A percentile compares a stretch with the other conserved stretches of the same genome.
These are phyloP conservation scores for Phoenix roebelenii DNA, from an alignment of 176 grass and related monocot species.

Conservation along the genomic window DNA sequence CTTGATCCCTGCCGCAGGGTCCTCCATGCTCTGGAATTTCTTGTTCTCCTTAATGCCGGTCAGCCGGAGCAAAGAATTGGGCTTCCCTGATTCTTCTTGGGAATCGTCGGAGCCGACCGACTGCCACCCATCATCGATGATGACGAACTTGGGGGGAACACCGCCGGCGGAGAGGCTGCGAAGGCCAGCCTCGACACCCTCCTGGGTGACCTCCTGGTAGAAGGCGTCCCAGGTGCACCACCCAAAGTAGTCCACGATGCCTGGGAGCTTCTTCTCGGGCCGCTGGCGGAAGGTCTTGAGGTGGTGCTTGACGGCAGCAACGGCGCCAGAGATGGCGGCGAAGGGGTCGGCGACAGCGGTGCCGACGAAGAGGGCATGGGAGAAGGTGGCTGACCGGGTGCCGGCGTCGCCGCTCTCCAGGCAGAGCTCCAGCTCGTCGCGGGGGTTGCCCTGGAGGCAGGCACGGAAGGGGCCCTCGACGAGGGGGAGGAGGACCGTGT, in stretches of 20 bases:
- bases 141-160: slow-evolving; percentile 67
- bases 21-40: slow-evolving; percentile 59
- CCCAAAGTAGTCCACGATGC: slow-evolving; percentile 73
- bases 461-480: slow-evolving; percentile 71
- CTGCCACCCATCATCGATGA: slow-evolving; percentile 97
- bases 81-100: background rate
- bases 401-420: slow-evolving; percentile 72
- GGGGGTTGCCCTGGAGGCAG: slow-evolving; percentile 62
- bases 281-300: slow-evolving; percentile 56
- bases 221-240: slow-evolving; percentile 99
- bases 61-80: slow-evolving; percentile 27
- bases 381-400: slow-evolving; percentile 32
- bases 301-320: slow-evolving; percentile 37
- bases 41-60: slow-evolving; percentile 90
- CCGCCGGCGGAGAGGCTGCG: slow-evolving; percentile 56
- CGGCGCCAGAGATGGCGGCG: slow-evolving; percentile 55
- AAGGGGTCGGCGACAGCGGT: slow-evolving; percentile 70
- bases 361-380: slow-evolving; percentile 53
- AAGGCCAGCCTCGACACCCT: slow-evolving; percentile 82
- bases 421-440: slow-evolving; percentile 64
- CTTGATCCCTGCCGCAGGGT: slow-evolving; percentile 52
- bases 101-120: slow-evolving; percentile 52
- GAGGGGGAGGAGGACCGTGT: slow-evolving; percentile 82
- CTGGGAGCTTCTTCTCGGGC: slow-evolving; percentile 72
- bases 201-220: slow-evolving; percentile 84